Conservation (phyloP, 2,329 filamentous ascomycete genomes). For the Madurella mycetomatis region DNA sequence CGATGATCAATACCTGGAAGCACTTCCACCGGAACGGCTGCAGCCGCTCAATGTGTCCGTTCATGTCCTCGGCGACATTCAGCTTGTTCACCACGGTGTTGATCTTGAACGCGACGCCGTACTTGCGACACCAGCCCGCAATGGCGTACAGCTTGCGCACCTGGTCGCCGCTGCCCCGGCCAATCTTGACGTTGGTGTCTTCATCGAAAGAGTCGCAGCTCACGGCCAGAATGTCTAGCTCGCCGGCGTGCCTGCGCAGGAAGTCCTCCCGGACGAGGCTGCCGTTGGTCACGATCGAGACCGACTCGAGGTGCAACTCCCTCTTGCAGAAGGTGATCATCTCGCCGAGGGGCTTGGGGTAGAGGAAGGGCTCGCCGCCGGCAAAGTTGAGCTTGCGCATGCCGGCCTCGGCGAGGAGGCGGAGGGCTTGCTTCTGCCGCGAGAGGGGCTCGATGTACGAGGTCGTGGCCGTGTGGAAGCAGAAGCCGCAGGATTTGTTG, state of each 20-base stretch:
- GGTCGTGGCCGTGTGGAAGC: slow-evolving; percentile 52
- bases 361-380: slow-evolving; percentile 37
- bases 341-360: slow-evolving; percentile 33
- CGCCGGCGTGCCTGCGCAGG: slow-evolving; percentile 37
- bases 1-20: slow-evolving; percentile 51
- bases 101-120: slow-evolving; percentile 51
- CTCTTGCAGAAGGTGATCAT: slow-evolving; percentile 46
- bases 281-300: slow-evolving; percentile 53
- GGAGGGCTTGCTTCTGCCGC: slow-evolving; percentile 42
- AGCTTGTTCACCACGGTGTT: slow-evolving; percentile 50
- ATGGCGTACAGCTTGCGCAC: slow-evolving; percentile 42
- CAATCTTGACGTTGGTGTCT: slow-evolving; percentile 47
- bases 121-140: slow-evolving; percentile 41
- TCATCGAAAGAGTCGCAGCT: slow-evolving; percentile 52
- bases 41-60: slow-evolving; percentile 34
- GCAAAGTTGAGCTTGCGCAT: slow-evolving; percentile 18
- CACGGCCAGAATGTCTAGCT: slow-evolving; percentile 51
- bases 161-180: slow-evolving; percentile 46
- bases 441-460: slow-evolving; percentile 39
- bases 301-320: slow-evolving; percentile 44
- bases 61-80: slow-evolving; percentile 50
- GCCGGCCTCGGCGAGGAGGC: slow-evolving; percentile 42
- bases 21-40: slow-evolving; percentile 51
- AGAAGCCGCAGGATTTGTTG: slow-evolving; percentile 43
- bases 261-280: slow-evolving; percentile 42